Base-by-base conservation (phyloP, 2,329 filamentous ascomycete genomes). In the Cordyceps tenuipes region DNA sequence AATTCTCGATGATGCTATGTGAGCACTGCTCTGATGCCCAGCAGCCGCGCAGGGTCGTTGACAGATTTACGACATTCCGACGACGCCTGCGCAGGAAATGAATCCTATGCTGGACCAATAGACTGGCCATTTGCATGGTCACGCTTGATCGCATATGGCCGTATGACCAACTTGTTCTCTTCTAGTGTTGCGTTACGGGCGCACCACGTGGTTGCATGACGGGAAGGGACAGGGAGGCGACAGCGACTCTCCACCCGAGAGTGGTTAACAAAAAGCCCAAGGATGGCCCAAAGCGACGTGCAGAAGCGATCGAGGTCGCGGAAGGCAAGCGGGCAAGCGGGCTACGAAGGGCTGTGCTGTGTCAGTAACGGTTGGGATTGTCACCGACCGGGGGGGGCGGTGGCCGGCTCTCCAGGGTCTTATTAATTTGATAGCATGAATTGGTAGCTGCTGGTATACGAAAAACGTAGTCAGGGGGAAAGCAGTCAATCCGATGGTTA, bases 201-300 rank as follows among this genome's bases (percentile, higher is more conserved):
- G 29, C 41, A 47, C 29, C 49, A 59, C 57, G 57, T 59, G 57
- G 49, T 36, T 19, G 41, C 31, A 15, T n/a, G 55, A 41, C 29
- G 17, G 34, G 46, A 19, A 17, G 9, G 8, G 46, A 39, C 29
- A 34, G 29, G 46, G 19, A 47, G 2, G 29, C 6, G 17, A 17
- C 19, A 26, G 7, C 13, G 13, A 23, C 55, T n/a, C 46, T 41
- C 34, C 34, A n/a, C 19, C 54, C 34, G 17, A 9, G 4, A 7
- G 19, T 21, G 19, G 34, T 29, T 31, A 57, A 5, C 29, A 29
- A 29, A 29, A 8, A 29, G 4, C 5, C 31, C 34, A 49, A 41
- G 46, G 21, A 57, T 46, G 34, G 21, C 15, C 19, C 21, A 9
- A 49, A 19, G n/a, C 10, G 46, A 31, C n/a, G 43, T 26, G 34